phyloP scores from a whole-genome alignment of 2,329 filamentous ascomycete genomes.

The Aspergillus aculeatinus region DNA sequence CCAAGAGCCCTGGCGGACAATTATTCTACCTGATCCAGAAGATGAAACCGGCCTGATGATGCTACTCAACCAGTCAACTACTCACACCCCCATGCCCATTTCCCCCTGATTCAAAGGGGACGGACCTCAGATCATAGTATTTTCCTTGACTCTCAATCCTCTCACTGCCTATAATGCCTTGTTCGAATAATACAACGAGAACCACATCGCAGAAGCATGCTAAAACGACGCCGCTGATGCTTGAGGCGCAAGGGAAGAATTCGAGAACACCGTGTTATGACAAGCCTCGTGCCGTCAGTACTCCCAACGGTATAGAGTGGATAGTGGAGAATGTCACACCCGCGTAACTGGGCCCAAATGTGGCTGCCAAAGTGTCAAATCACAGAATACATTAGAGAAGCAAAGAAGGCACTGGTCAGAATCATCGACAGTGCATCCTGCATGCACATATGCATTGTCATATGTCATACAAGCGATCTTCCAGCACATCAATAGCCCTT shows the following conservation, averaged over 20 bases:
- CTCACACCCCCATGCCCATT: background rate
- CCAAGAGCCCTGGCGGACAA: background rate
- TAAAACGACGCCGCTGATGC: background rate
- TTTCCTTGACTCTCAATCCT: background rate
- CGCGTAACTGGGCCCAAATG: background rate
- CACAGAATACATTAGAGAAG: background rate
- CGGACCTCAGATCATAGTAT: background rate
- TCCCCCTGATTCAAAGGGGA: background rate
- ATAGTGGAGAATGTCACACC: background rate
- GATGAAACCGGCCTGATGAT: background rate
- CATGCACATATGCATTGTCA: background rate
- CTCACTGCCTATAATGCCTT: background rate
- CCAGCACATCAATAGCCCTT: background rate
- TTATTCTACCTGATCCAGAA: background rate
- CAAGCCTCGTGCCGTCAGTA: background rate
- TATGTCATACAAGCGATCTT: background rate
- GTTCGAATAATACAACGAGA: background rate
- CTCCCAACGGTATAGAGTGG: background rate
- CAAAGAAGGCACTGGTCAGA: background rate
- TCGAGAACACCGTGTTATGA: background rate
- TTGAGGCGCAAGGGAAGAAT: background rate
- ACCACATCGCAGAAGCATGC: background rate
- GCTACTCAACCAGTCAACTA: background rate
- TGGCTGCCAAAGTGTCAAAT: background rate
- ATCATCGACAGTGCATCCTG: background rate